phyloP scores from a whole-genome alignment of 2,329 filamentous ascomycete species.

The Stemphylium vesicarium region DNA sequence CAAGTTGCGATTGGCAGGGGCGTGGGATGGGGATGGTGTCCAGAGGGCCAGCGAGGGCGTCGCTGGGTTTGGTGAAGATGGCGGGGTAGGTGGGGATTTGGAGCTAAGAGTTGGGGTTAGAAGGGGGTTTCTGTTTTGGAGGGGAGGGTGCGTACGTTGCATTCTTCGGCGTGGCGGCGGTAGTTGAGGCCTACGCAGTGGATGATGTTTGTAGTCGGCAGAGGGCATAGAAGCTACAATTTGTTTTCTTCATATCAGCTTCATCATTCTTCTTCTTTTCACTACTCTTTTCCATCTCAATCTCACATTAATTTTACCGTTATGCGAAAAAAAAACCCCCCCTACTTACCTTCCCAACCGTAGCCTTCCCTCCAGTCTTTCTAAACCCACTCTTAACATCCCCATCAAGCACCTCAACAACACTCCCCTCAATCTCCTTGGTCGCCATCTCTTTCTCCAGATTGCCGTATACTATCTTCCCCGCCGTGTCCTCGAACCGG shows the following conservation, averaged over 20 bases:
- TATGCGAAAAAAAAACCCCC: not conserved
- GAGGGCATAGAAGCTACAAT: constrained; percentile 34
- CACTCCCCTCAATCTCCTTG: constrained; percentile 38
- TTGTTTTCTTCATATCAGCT: not conserved
- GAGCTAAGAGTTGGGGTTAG: constrained; percentile 18
- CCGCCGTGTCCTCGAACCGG: constrained; percentile 40
- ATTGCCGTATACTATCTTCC: constrained; percentile 41
- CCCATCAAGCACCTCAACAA: constrained; percentile 39
- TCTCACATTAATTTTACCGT: not conserved
- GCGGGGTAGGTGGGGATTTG: constrained; percentile 40
- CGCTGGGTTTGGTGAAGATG: constrained; percentile 46
- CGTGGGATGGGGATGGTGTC: constrained; percentile 39
- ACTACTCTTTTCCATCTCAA: too few relatives aligned
- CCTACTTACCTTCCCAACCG: constrained; percentile 34
- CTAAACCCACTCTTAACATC: constrained; percentile 38
- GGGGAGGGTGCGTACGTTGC: constrained; percentile 27
- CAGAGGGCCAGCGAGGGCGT: constrained; percentile 44
- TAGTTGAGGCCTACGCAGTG: constrained; percentile 48
- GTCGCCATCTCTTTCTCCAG: constrained; percentile 38
- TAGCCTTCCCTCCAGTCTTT: constrained; percentile 34
- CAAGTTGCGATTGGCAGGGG: constrained; percentile 40
- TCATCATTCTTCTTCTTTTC: not conserved
- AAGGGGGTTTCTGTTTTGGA: not conserved
- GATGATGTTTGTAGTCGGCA: constrained; percentile 39
- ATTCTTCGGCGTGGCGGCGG: constrained; percentile 42